phyloP scores from a whole-genome alignment of 805 yeast species.

The Candida wancherniae region DNA sequence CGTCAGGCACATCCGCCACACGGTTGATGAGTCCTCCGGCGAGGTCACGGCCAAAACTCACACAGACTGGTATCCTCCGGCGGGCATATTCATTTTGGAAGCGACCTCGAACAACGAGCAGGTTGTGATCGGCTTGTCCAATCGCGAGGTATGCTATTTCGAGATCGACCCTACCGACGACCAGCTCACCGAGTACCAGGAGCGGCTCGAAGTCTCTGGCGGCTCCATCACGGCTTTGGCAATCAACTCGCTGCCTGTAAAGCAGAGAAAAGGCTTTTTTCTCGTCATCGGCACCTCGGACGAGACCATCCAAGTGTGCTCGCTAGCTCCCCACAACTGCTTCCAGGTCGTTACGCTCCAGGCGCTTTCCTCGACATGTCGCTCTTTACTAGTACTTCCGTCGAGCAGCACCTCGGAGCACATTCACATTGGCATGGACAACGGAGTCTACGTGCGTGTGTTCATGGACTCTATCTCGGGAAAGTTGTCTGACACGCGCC shows the following conservation, averaged over 20 bases:
- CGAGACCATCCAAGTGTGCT: conserved; percentile 61
- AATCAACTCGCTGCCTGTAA: conserved; percentile 45
- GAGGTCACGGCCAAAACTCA: conserved; percentile 3
- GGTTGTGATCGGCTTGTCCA: conserved; percentile 65
- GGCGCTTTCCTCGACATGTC: conserved; percentile 49
- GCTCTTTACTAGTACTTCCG: conserved; percentile 23
- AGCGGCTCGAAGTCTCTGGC: conserved; percentile 49
- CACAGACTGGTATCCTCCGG: conserved; percentile 79
- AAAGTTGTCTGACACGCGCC: conserved; percentile 52
- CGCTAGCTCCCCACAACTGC: conserved; percentile 55
- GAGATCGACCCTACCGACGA: conserved; percentile 61
- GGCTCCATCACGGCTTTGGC: conserved; percentile 45
- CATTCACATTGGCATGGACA: conserved; percentile 77
- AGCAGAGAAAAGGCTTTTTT: conserved; percentile 43
- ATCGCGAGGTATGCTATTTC: conserved; percentile 74
- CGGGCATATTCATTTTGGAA: conserved; percentile 58
- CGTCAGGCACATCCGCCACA: conserved; percentile 46
- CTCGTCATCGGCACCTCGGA: conserved; percentile 73
- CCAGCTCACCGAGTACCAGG: conserved; percentile 66
- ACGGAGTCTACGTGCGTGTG: conserved; percentile 73
- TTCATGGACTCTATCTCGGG: conserved; percentile 57
- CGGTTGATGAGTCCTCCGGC: conserved; percentile 5
- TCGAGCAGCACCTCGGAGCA: conserved; percentile 20
- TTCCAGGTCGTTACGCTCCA: conserved; percentile 62
- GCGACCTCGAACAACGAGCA: conserved; percentile 66